Conservation (phyloP, 1,139 yeast genomes). For the Hansenula lynferdii region DNA sequence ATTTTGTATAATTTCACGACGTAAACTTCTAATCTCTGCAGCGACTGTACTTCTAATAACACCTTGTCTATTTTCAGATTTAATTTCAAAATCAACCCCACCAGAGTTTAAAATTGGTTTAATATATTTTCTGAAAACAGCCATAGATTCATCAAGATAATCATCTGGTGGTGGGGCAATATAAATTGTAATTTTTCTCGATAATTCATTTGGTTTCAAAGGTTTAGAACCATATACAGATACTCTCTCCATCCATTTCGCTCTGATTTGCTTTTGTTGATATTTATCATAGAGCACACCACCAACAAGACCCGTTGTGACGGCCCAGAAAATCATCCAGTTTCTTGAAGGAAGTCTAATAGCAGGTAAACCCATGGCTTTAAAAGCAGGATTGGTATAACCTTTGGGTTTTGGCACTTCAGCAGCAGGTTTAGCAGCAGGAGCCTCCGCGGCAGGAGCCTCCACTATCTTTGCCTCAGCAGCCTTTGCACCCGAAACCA, state of each 20-base stretch:
- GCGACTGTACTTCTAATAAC: constrained; percentile 82
- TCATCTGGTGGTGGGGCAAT: constrained; percentile 97
- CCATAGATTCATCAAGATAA: constrained; percentile 70
- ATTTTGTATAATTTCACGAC: constrained; percentile 37
- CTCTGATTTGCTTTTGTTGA: constrained; percentile 62
- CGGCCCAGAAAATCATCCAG: constrained; percentile 88
- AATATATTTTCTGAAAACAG: constrained; percentile 71
- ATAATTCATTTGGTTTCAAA: constrained; percentile 43
- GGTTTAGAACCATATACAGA: constrained; percentile 43
- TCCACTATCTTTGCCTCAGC: not conserved
- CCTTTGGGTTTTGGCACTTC: constrained; percentile 47
- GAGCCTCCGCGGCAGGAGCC: constrained; percentile 21
- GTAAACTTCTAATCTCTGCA: constrained; percentile 67
- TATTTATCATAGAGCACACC: constrained; percentile 75
- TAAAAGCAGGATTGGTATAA: constrained; percentile 80
- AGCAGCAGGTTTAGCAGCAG: constrained; percentile 72
- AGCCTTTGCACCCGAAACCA: not conserved
- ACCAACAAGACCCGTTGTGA: constrained; percentile 61
- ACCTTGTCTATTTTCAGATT: constrained; percentile 76
- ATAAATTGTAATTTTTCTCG: constrained; percentile 77
- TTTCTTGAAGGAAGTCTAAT: constrained; percentile 82
- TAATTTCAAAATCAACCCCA: constrained; percentile 80
- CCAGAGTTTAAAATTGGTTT: constrained; percentile 86
- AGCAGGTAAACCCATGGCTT: constrained; percentile 81
- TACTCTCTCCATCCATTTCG: constrained; percentile 62